A percentile compares a stretch with the other conserved stretches of the same genome.
Conservation (phyloP, 768 basidiomycete species). For the Mycena amicta region DNA sequence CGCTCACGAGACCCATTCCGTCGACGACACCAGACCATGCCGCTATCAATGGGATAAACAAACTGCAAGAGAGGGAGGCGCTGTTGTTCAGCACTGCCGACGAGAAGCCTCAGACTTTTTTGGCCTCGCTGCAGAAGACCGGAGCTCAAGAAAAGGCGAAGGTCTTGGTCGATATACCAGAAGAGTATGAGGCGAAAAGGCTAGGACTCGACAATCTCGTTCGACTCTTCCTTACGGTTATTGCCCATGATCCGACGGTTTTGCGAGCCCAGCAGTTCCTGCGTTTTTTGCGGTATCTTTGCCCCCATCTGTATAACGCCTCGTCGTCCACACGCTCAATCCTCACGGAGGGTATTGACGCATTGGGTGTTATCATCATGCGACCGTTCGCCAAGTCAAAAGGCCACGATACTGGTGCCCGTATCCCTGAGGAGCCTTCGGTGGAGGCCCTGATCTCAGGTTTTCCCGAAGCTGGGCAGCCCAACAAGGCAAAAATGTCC, state of each 20-base stretch:
- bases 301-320: conserved; percentile 58
- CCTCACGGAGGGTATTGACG: conserved; percentile 69
- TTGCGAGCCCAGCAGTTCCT: conserved; percentile 73
- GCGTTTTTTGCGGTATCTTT: conserved; percentile 56
- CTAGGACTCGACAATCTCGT: conserved; percentile 68
- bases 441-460: conserved; percentile 28
- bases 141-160: conserved; percentile 44
- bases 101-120: conserved; percentile 71
- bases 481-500: conserved; percentile 48
- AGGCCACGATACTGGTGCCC: conserved; percentile 34
- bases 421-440: conserved; percentile 31
- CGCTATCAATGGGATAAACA: conserved; percentile 67
- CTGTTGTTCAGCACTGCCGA: conserved; percentile 70
- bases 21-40: conserved; percentile 55
- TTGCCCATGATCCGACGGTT: conserved; percentile 71
- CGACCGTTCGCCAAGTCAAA: conserved; percentile 51
- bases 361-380: conserved; percentile 57
- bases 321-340: conserved; percentile 56
- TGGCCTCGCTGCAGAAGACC: conserved; percentile 53
- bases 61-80: conserved; percentile 68
- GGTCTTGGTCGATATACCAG: conserved; percentile 51
- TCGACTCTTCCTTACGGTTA: conserved; percentile 75
- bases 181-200: conserved; percentile 59
- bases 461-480: conserved; percentile 35
- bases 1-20: conserved; percentile 49